Evolutionary conservation across 176 grass and related monocot genomes (phyloP), one percentile per base, ranked within the genome.

Genomic region (Lolium rigidum): DNA sequence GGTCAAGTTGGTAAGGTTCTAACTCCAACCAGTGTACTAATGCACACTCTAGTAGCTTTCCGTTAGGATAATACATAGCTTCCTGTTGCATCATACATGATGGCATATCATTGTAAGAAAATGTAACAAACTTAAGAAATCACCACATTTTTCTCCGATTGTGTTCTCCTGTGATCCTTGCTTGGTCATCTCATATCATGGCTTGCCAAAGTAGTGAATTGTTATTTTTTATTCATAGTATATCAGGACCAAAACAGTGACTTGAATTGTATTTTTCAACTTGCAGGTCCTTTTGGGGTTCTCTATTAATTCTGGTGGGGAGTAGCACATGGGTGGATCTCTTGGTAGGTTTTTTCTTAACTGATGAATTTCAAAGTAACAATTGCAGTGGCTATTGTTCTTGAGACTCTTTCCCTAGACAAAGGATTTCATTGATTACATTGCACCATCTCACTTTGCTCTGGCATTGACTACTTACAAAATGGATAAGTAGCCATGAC

Each of bases 271-370:
- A 83, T 82, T 14, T 75, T 9, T 74, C 22, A 50, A 67, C 39
- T 88, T 57, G 46, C 82, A 98, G 97, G 97, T 99, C 67, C 92
- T 99, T 88, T 76, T 99, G 39, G 97, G 97, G 46, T 99, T 99
- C 74, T 99, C 97, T 78, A 87, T 99, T n/a, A n/a, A n/a, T n/a
- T 87, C 97, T 99, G 79, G 94, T 99, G 16, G 97, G 97, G 54
- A 97, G 97, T 89, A 99, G 92, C 68, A 97, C 97, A 17, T 99
- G 97, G 97, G 97, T 96, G 10, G 97, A 99, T 93, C 87, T 99
- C 25, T 62, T 99, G 97, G 97, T 99, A 93, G 73, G 90, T 81
- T 73, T 82, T 70, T 78, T 74, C 51, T 77, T 83, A 24, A 52
- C 25, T 48, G 78, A 88, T 81, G 70, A 60, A 69, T 61, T 51